Conservation (phyloP, 176 grass and related monocot species). For the Puya raimondii region DNA sequence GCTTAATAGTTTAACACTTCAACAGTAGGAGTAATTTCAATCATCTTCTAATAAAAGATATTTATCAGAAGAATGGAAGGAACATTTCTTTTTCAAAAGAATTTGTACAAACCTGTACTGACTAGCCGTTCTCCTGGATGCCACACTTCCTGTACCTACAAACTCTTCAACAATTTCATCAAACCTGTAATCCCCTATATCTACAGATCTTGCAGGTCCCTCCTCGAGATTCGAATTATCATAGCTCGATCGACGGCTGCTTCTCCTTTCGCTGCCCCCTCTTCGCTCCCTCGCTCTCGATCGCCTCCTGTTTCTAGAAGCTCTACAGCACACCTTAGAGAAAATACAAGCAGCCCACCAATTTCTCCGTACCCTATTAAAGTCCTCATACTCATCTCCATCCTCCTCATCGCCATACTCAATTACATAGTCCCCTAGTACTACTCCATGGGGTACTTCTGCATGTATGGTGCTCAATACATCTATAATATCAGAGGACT, state of each 20-base stretch:
- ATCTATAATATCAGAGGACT: constrained; percentile 94
- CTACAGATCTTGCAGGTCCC: constrained; percentile 43
- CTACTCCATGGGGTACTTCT: constrained; percentile 77
- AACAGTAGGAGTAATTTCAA: too few species aligned
- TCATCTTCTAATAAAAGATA: too few species aligned
- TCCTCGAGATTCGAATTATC: constrained; percentile 59
- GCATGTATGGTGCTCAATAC: constrained; percentile 91
- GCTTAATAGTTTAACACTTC: too few species aligned
- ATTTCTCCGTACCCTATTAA: constrained; percentile 42
- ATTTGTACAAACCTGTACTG: constrained; percentile 45
- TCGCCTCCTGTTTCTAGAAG: constrained; percentile 59
- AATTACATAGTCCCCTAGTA: constrained; percentile 95
- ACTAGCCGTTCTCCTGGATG: constrained; percentile 44
- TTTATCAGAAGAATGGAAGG: too few species aligned
- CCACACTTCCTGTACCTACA: constrained; percentile 50
- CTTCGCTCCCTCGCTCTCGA: constrained; percentile 37
- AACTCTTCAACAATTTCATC: constrained; percentile 81
- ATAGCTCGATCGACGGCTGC: constrained; percentile 34
- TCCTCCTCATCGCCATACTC: constrained; percentile 91
- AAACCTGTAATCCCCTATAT: constrained; percentile 81
- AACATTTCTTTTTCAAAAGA: background rate
- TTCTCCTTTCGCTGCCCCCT: constrained; percentile 49
- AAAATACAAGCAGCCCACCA: constrained; percentile 89
- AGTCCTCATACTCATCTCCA: constrained; percentile 73
- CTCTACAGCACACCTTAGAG: constrained; percentile 69